Base-by-base conservation (phyloP, 106 monocot species). In the Platanthera guangdongensis region DNA sequence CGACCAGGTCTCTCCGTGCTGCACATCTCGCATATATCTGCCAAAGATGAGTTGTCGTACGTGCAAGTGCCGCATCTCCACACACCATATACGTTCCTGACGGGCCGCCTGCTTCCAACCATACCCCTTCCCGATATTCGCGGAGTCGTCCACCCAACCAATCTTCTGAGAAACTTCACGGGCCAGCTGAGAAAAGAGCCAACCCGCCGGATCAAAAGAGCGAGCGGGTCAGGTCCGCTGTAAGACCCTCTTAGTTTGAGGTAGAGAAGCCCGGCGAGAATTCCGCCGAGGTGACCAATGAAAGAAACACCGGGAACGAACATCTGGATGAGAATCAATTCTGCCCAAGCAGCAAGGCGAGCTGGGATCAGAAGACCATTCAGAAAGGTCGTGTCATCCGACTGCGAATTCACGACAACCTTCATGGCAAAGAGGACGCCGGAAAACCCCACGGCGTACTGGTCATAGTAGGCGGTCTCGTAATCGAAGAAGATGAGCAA, bases 401-500 rank as follows among this genome's bases (percentile, higher is more conserved):
- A 81, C 21, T 82, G 80, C 1, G 92, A 83, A 69, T 99, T 94
- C 22, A 99, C 82, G 47, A 94, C 84, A 16, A 94, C 90, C 67
- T 99, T 99, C 82, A 94, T 70, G 30, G 81, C 99, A 54, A 99
- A 99, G 8, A 99, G 86, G 28, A 99, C 94, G 15, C 99, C 99
- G 8, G 99, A 99, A 54, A 99, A 99, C 14, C 99, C 99, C 47
- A 85, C 94, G 1, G 90, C 74, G 57, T 81, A 81, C 48, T 99
- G 86, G 30, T 82, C 69, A 75, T 90, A 99, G 77, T 92, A 99
- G 14, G 94, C 78, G 0, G 53, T 75, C 32, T 83, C 85, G 14
- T 90, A 93, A 8, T 88, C 85, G 11, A 94, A 89, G 79, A 97
- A 72, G 13, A 89, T 7, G 12, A 92, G 81, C 16, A 94, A 77